phyloP scores from a whole-genome alignment of 1,284 basidiomycete species.

The Rhizoctonia solani region DNA sequence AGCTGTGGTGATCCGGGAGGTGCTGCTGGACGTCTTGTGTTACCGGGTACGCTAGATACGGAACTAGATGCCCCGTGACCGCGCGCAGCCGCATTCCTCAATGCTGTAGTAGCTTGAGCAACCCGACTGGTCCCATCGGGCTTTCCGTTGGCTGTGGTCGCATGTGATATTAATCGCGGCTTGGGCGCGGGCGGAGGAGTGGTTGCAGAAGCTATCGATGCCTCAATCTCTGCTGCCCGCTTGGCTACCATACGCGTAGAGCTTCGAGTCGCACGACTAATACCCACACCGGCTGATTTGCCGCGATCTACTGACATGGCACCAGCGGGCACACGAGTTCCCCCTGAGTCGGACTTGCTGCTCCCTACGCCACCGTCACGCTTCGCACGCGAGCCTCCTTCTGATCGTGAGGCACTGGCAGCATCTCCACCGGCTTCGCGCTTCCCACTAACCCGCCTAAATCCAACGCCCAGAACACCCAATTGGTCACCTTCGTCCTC shows the following conservation, averaged over 20 bases:
- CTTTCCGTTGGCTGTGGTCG: background rate
- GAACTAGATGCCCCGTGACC: background rate
- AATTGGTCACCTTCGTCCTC: conserved; percentile 59
- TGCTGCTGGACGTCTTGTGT: conserved; percentile 1
- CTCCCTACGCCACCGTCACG: background rate
- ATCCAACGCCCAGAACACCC: conserved; percentile 58
- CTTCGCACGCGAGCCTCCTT: conserved; percentile 3
- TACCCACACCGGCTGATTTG: conserved; percentile 8
- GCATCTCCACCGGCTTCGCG: conserved; percentile 22
- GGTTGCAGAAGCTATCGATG: conserved; percentile 2
- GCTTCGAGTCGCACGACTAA: conserved; percentile 1
- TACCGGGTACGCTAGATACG: conserved; percentile 19
- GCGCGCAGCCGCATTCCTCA: background rate
- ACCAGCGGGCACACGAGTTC: conserved; percentile 4
- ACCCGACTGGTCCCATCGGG: conserved; percentile 8
- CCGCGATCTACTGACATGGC: conserved; percentile 28
- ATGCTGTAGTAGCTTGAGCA: background rate
- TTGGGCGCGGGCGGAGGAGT: background rate
- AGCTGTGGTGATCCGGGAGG: conserved; percentile 24
- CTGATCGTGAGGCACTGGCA: conserved; percentile 15
- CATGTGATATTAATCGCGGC: conserved; percentile 12
- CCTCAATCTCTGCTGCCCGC: conserved; percentile 27
- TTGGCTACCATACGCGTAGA: conserved; percentile 12
- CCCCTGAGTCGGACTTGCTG: conserved; percentile 31
- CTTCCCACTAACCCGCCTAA: conserved; percentile 26